Evolutionary conservation across 148 eudicot species (phyloP).

Genomic region (Arbutus unedo): DNA sequence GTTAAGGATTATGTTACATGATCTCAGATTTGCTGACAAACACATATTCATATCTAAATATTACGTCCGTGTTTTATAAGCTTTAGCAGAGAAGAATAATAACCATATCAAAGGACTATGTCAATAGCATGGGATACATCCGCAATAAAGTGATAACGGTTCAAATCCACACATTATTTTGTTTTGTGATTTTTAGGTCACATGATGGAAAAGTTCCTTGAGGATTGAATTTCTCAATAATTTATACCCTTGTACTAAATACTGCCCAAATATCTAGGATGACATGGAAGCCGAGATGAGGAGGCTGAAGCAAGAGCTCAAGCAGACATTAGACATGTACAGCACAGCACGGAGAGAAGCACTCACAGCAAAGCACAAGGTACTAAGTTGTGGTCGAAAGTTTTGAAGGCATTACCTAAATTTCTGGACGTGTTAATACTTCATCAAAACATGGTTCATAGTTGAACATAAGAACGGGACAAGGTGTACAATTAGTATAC

Average conservation of each 20-base stretch:
- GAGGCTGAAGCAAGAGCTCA: constrained; percentile 71
- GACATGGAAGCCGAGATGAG: constrained; percentile 89
- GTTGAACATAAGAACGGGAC: not conserved
- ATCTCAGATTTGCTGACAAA: not conserved
- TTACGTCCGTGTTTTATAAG: not conserved
- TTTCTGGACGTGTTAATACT: not conserved
- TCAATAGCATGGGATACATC: not conserved
- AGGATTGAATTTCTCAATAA: not conserved
- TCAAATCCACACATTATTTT: not conserved
- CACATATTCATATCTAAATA: not conserved
- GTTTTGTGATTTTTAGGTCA: not conserved
- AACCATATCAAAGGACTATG: not conserved
- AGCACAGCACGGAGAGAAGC: constrained; percentile 86
- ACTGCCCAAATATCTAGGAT: constrained; percentile 35
- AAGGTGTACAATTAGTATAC: not conserved
- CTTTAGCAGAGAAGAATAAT: not conserved
- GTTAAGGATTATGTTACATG: not conserved
- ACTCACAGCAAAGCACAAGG: constrained; percentile 72
- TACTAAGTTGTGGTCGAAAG: constrained; percentile 7
- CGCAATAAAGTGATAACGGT: not conserved
- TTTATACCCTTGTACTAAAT: not conserved
- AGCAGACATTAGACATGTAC: constrained; percentile 89
- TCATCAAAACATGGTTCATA: not conserved
- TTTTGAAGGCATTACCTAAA: not conserved
- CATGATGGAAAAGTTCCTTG: not conserved